Conservation (phyloP, 2,329 filamentous ascomycete species). For the Fusarium acutatum region DNA sequence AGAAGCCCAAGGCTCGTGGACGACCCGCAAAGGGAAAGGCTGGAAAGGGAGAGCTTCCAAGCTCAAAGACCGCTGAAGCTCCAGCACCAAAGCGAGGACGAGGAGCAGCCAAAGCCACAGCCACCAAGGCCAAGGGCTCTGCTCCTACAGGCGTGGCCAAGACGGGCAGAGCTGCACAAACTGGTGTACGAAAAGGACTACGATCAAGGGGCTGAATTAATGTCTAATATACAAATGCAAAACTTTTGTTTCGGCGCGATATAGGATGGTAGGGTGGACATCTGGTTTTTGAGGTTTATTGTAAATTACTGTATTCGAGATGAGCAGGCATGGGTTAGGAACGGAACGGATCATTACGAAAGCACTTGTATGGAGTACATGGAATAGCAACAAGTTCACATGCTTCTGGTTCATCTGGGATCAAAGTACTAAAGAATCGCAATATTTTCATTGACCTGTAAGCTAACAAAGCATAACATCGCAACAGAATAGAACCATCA, state of each 20-base stretch:
- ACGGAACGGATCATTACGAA: not conserved
- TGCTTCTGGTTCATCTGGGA: not conserved
- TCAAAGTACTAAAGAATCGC: not conserved
- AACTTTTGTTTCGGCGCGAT: not conserved
- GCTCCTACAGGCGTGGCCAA: slow-evolving; percentile 31
- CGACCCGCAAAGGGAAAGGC: slow-evolving; percentile 32
- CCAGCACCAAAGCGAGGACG: slow-evolving; percentile 21
- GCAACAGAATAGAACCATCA: not conserved
- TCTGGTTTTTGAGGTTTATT: not conserved
- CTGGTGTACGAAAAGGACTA: slow-evolving; percentile 29
- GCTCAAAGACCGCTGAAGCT: slow-evolving; percentile 12
- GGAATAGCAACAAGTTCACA: not conserved
- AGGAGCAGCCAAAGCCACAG: slow-evolving; percentile 5
- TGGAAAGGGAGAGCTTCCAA: slow-evolving; percentile 37
- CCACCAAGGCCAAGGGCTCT: slow-evolving; percentile 13
- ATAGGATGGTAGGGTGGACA: not conserved
- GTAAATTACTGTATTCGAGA: not conserved
- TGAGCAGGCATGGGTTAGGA: not conserved
- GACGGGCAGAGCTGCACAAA: slow-evolving; percentile 22
- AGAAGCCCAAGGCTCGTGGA: slow-evolving; percentile 30
- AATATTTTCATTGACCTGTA: not conserved
- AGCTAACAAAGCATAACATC: not conserved
- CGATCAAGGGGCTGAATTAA: slow-evolving; percentile 24
- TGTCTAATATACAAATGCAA: not conserved
- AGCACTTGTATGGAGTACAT: not conserved